Evolutionary conservation across 2,329 filamentous ascomycete species (phyloP), one percentile per base, ranked within the genome.

Genomic region (Aspergillus novoparasiticus): DNA sequence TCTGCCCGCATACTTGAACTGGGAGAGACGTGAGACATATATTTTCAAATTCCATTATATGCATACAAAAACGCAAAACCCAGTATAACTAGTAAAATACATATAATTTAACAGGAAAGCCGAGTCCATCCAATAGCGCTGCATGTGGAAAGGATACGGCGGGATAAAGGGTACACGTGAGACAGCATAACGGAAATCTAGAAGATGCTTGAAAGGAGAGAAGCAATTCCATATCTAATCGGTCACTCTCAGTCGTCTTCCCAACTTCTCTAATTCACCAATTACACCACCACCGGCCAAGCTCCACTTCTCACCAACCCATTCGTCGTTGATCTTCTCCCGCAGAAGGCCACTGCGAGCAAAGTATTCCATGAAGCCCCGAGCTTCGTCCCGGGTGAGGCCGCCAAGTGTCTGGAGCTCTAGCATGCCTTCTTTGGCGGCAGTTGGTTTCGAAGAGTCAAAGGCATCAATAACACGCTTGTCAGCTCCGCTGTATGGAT

Each of bases 341-440:
- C 91, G 86, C 73, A 96, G 76, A 75, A 97, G 83, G 14, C 94
- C 95, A 76, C 92, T 96, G 41, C 87, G 88, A 6, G 92, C 93
- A 84, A 94, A 98, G 81, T 97, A 98, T 81, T 97, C 93, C 88
- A 98, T 90, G 70, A 96, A 82, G 0, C 88, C 85, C 64, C 90
- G 86, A 12, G 92, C 89, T 80, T 98, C 94, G 2, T 84, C 80
- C 78, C 89, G 91, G 71, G 82, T 89, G 68, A 97, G 72, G 10
- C 92, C 90, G 48, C 85, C 83, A 23, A 97, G 74, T 23, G 86
- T 84, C 69, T 84, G 77, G 3, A 86, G 75, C 36, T 82, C 78
- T 14, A 86, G 76, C 9, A 75, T 75, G 48, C 69, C 68, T 43
- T 73, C 73, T 64, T 73, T 74, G 50, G 69, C 55, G 23, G 61